A percentile compares a stretch with the other conserved stretches of the same genome.
phyloP scores from a whole-genome alignment of 805 yeast species.

The Teunomyces funiuensis region DNA sequence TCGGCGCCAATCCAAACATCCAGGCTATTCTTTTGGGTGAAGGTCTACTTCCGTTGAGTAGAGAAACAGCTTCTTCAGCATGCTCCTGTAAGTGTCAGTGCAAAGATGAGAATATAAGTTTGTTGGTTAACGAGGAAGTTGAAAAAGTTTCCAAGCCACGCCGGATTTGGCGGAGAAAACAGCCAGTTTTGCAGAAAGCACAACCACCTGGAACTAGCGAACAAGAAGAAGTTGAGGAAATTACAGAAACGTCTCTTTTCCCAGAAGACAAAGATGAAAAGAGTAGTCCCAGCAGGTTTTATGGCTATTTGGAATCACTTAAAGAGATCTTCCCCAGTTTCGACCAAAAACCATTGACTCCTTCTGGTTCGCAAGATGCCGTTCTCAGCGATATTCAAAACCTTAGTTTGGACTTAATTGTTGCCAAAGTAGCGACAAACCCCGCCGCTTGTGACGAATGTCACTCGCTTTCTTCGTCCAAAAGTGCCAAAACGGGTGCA shows the following conservation, averaged over 20 bases:
- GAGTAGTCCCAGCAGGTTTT: background rate
- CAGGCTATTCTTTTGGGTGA: background rate
- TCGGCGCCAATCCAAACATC: background rate
- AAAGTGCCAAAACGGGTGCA: background rate
- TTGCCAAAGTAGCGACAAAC: slow-evolving; percentile 14
- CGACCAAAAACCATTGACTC: background rate
- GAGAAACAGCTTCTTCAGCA: background rate
- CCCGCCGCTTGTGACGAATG: background rate
- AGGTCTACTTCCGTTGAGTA: background rate
- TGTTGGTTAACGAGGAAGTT: background rate
- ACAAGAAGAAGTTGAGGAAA: background rate
- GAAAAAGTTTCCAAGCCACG: background rate
- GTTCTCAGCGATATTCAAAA: slow-evolving; percentile 31
- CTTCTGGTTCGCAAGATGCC: slow-evolving; percentile 8
- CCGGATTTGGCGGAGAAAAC: too few species aligned
- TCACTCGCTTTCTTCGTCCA: background rate
- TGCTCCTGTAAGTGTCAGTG: background rate
- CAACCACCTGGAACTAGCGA: background rate
- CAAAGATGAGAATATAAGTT: background rate
- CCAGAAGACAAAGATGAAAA: background rate
- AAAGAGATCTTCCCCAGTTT: background rate
- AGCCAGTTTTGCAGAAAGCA: background rate
- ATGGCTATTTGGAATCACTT: background rate
- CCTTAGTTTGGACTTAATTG: slow-evolving; percentile 29
- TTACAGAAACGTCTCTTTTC: background rate